Base-by-base conservation (phyloP, 495 filamentous ascomycete species). In the Lindgomyces ingoldianus region DNA sequence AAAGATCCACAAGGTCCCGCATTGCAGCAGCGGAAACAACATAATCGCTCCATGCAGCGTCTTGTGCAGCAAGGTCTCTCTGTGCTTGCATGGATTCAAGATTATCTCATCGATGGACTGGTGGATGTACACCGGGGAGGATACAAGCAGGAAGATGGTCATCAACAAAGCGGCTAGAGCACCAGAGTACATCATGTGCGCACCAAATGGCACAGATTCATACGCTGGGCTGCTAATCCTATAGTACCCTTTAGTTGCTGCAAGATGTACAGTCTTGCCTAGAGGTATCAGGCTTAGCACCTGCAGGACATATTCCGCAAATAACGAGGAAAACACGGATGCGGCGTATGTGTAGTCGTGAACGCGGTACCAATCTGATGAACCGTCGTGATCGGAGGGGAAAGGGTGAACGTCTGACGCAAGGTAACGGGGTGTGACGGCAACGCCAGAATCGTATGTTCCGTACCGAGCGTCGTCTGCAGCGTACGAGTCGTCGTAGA, bases 191-290 rank as follows among this genome's bases (percentile, higher is more conserved):
- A 47, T 47, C 4, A 47, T 8, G 8, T 47, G 45, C 4, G 45
- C 45, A 8, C 16, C 16, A 47, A 8, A 24, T 47, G 45, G 45
- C 16, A 47, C 16, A 47, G n/a, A 8, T 4, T 24, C 8, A 47
- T 47, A 47, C 45, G 45, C 45, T 47, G 45, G 16, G 18, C 16
- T 47, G 45, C 4, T n/a, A 24, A 47, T 24, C 21, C 45, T 4
- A 18, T 47, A 47, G n/a, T 47, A 47, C 4, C 45, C 21, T 47
- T 24, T n/a, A n/a, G 16, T 47, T 18, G 45, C 45, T 4, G 45
- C 45, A 47, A 47, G 21, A 18, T 47, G n/a, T 8, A 47, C 45
- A 47, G 45, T 47, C 21, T 47, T 47, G 45, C 45, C n/a, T n/a
- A 47, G 21, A 18, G 45, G 45, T n/a, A 18, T n/a, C 45, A 47